Conservation (phyloP, 163 green algal genomes). For the Prototheca stagnorum region DNA sequence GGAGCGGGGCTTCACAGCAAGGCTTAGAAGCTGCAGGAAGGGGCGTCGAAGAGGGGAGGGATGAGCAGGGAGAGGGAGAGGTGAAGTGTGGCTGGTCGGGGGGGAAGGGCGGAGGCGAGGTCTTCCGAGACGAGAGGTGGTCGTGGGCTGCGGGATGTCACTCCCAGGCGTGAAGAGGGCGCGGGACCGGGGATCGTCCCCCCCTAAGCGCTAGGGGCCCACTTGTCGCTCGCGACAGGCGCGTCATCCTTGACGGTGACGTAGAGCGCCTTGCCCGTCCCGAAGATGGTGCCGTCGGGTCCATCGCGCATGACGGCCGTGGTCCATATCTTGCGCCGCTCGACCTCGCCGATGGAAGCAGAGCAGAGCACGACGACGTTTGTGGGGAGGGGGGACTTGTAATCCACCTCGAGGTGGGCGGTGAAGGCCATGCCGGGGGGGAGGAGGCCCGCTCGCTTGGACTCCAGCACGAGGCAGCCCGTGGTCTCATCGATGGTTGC, state of each 20-base stretch:
- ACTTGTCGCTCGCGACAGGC: too few species aligned
- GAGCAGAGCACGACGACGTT: neutral
- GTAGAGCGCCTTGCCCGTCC: conserved; percentile 11
- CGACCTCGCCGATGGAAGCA: neutral
- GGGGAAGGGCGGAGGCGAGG: too few species aligned
- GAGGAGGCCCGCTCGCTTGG: conserved; percentile 14
- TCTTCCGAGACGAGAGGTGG: too few species aligned
- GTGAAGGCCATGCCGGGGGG: conserved; percentile 17
- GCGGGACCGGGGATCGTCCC: too few species aligned
- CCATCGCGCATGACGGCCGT: conserved; percentile 7
- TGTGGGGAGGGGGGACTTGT: conserved; percentile 3
- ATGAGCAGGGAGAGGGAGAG: too few species aligned
- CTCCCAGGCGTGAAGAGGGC: too few species aligned
- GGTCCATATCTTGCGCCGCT: conserved; percentile 11
- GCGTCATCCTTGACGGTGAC: conserved; percentile 9
- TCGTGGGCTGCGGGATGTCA: too few species aligned
- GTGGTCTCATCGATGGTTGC: conserved; percentile 17
- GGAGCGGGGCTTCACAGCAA: too few species aligned
- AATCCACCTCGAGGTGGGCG: conserved; percentile 16
- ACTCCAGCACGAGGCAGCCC: conserved; percentile 12
- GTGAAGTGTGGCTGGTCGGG: too few species aligned
- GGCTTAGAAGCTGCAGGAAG: too few species aligned
- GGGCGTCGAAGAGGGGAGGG: too few species aligned
- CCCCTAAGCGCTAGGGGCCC: too few species aligned
- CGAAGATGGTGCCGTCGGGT: conserved; percentile 10